These are phyloP conservation scores for Globisporangium rhizosaccharum DNA, from an alignment of 352 stramenopile genomes.

Conservation along the genomic window DNA sequence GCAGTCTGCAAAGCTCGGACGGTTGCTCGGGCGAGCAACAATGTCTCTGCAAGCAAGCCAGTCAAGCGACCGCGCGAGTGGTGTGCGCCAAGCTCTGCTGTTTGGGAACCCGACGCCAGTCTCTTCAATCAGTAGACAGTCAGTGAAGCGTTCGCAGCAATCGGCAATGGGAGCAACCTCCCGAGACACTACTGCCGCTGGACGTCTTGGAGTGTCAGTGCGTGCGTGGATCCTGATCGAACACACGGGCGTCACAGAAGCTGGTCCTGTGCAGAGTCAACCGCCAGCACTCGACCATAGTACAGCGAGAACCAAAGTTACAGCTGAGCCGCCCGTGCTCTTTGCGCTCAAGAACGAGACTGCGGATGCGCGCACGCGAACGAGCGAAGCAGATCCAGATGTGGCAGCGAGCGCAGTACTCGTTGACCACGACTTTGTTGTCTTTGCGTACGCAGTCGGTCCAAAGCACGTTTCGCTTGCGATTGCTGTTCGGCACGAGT, in stretches of 20 bases:
- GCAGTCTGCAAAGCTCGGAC: not conserved
- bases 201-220: not conserved
- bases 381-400: not conserved
- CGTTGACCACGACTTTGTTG: not conserved
- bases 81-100: not conserved
- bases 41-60: not conserved
- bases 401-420: not conserved
- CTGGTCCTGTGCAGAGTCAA: not conserved
- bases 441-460: constrained; percentile 2
- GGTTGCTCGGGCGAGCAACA: not conserved
- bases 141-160: not conserved
- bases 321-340: constrained; percentile 1
- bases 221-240: constrained; percentile 13
- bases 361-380: not conserved
- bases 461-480: not conserved
- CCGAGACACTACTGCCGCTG: not conserved
- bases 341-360: constrained; percentile 4
- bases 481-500: not conserved
- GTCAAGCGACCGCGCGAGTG: not conserved
- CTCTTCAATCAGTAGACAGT: not conserved
- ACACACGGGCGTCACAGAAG: not conserved
- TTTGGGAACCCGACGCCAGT: constrained; percentile 5
- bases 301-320: not conserved
- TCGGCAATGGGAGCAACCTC: not conserved
- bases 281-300: not conserved